Conservation (phyloP, 495 filamentous ascomycete genomes). For the Lichenothelia convexa region DNA sequence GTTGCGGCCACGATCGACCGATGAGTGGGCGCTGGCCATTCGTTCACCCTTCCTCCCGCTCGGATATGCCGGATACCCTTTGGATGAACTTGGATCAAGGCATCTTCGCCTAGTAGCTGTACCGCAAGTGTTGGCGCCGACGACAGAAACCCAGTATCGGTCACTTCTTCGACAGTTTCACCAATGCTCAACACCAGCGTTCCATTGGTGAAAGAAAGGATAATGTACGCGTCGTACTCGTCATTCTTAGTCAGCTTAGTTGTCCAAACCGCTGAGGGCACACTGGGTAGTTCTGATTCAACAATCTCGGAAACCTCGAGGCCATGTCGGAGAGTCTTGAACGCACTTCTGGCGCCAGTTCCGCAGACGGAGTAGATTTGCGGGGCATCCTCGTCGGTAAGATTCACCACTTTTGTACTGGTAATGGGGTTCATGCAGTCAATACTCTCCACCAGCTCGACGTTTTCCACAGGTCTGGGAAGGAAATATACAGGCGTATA, state of each 20-base stretch:
- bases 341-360: constrained; percentile 69
- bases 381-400: constrained; percentile 79
- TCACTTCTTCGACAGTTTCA: constrained; percentile 89
- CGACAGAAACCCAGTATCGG: constrained; percentile 76
- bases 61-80: constrained; percentile 82
- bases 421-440: constrained; percentile 80
- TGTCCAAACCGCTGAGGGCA: constrained; percentile 84
- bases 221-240: constrained; percentile 62
- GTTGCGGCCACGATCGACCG: constrained; percentile 90
- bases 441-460: constrained; percentile 69
- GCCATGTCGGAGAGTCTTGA: constrained; percentile 81
- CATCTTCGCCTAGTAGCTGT: constrained; percentile 84
- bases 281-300: constrained; percentile 69
- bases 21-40: constrained; percentile 87
- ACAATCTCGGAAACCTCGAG: constrained; percentile 88
- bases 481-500: constrained; percentile 71
- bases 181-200: constrained; percentile 86
- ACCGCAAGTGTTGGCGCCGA: constrained; percentile 77
- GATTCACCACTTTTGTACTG: constrained; percentile 76
- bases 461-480: constrained; percentile 58
- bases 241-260: constrained; percentile 72
- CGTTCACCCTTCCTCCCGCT: constrained; percentile 64
- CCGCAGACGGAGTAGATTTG: constrained; percentile 91
- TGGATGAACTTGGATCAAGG: constrained; percentile 84
- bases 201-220: constrained; percentile 48